Percentiles rank a stretch among this genome's conserved stretches.
Conservation (phyloP, 2,329 filamentous ascomycete species). For the Epichloe sylvatica region DNA sequence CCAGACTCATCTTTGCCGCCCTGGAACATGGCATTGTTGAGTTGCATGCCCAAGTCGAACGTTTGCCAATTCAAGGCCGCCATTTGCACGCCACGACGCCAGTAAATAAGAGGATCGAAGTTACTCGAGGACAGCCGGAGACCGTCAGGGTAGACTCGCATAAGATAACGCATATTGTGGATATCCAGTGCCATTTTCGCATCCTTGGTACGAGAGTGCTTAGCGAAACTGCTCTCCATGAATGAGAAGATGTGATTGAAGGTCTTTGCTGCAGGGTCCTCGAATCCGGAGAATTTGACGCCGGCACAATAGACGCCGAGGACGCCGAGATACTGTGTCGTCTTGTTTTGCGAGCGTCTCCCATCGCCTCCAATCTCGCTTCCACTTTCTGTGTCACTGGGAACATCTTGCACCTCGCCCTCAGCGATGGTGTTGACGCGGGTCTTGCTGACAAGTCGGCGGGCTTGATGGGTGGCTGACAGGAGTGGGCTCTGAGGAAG, state of each 20-base stretch:
- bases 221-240: slow-evolving; percentile 76
- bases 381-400: slow-evolving; percentile 66
- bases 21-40: slow-evolving; percentile 96
- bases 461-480: slow-evolving; percentile 36
- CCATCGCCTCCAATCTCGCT: slow-evolving; percentile 36
- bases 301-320: slow-evolving; percentile 65
- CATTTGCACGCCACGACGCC: slow-evolving; percentile 95
- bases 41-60: slow-evolving; percentile 86
- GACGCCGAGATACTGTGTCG: slow-evolving; percentile 66
- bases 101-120: slow-evolving; percentile 86
- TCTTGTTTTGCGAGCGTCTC: slow-evolving; percentile 66
- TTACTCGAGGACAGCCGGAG: slow-evolving; percentile 78
- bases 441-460: slow-evolving; percentile 33
- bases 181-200: slow-evolving; percentile 67
- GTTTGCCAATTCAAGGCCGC: slow-evolving; percentile 97
- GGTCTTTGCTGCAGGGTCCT: slow-evolving; percentile 61
- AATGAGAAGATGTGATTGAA: slow-evolving; percentile 96
- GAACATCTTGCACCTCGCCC: slow-evolving; percentile 38
- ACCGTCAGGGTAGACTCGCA: slow-evolving; percentile 84
- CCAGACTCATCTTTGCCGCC: slow-evolving; percentile 74
- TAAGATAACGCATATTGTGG: slow-evolving; percentile 83
- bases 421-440: slow-evolving; percentile 45
- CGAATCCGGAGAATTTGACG: slow-evolving; percentile 74
- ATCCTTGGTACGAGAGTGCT: slow-evolving; percentile 60
- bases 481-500: slow-evolving; percentile 41